Evolutionary conservation across 2,329 filamentous ascomycete genomes (phyloP).

Genomic region (Teratosphaeria destructans): DNA sequence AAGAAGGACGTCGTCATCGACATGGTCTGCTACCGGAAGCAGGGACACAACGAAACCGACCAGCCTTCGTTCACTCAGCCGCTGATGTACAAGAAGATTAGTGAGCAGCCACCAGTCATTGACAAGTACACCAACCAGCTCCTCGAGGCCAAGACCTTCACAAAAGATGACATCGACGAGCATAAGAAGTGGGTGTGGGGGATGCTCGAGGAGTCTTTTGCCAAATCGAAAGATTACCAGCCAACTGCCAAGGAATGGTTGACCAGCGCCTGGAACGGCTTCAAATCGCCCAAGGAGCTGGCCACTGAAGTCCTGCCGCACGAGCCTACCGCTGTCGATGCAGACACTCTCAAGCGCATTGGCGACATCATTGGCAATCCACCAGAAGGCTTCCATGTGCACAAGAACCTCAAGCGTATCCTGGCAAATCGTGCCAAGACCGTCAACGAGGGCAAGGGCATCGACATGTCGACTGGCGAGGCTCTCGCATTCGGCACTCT

Average conservation of each 20-base stretch:
- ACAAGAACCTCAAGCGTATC: constrained; percentile 96
- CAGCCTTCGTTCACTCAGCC: constrained; percentile 99
- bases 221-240: constrained; percentile 94
- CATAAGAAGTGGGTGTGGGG: constrained; percentile 99
- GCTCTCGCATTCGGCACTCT: constrained; percentile 89
- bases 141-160: constrained; percentile 85
- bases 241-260: constrained; percentile 96
- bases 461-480: constrained; percentile 96
- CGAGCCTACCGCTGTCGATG: constrained; percentile 70
- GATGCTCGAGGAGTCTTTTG: constrained; percentile 96
- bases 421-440: constrained; percentile 82
- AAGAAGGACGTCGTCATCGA: constrained; percentile 97
- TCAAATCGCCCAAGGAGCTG: constrained; percentile 97
- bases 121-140: constrained; percentile 89
- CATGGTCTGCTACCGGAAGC: constrained; percentile 96
- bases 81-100: constrained; percentile 98
- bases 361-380: constrained; percentile 66
- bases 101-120: constrained; percentile 70
- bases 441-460: constrained; percentile 81
- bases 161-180: constrained; percentile 94
- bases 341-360: constrained; percentile 66
- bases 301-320: constrained; percentile 90
- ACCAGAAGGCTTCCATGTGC: constrained; percentile 77
- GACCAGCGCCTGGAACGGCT: constrained; percentile 97
- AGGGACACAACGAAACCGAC: constrained; percentile 98